phyloP scores from a whole-genome alignment of 495 filamentous ascomycete genomes.

The Cercophora samala region DNA sequence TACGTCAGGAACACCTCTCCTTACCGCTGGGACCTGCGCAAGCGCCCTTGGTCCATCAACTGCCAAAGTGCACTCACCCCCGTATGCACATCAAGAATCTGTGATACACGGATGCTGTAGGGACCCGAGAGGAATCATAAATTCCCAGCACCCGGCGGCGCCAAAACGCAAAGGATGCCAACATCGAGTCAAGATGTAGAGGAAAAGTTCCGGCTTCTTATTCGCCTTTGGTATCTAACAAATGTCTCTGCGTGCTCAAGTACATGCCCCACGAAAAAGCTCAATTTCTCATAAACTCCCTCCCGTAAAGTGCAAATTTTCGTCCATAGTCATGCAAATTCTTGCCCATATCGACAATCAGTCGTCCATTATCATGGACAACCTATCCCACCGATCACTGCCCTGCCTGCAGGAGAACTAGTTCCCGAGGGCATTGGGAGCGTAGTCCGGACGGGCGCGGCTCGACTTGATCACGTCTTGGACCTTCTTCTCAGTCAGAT shows the following conservation, averaged over 20 bases:
- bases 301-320: constrained; percentile 12
- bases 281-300: constrained; percentile 12
- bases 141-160: not conserved
- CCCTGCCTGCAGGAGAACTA: constrained; percentile 7
- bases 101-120: constrained; percentile 15
- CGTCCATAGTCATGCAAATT: constrained; percentile 15
- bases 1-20: not conserved
- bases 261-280: constrained; percentile 16
- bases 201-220: not conserved
- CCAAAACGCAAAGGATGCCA: too few relatives aligned
- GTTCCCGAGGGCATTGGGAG: constrained; percentile 36
- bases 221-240: constrained; percentile 29
- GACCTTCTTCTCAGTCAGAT: constrained; percentile 74
- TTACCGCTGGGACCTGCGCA: constrained; percentile 7
- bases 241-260: constrained; percentile 15
- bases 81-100: constrained; percentile 18
- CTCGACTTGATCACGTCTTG: constrained; percentile 80
- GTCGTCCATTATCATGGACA: not conserved
- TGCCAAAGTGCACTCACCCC: not conserved
- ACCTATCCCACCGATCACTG: not conserved
- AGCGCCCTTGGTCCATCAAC: constrained; percentile 20
- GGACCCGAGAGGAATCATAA: not conserved
- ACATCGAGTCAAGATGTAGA: not conserved
- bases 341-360: constrained; percentile 8
- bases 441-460: constrained; percentile 61